Evolutionary conservation across 225 moss, liverwort and hornwort genomes (phyloP), one percentile per base, ranked within the genome.

Genomic region (Climacium dendroides): DNA sequence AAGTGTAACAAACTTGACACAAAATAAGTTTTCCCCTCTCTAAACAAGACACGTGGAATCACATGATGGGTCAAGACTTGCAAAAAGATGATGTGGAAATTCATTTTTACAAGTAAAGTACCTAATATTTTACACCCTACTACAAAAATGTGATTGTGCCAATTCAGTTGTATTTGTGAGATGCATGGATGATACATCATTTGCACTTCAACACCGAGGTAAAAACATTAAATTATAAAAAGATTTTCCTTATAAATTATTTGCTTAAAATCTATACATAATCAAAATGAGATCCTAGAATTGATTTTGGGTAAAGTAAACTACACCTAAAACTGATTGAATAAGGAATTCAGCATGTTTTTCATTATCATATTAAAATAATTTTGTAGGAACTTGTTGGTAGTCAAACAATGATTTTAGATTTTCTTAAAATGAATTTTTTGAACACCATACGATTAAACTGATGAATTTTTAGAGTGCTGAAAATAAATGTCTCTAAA

Each of bases 291-390:
- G 3, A 69, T 24, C 0, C 24, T 13, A 39, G 22, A 39, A 13
- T 69, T 69, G 39, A 26, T 26, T 26, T 43, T 2, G 15, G 3
- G 12, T n/a, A n/a, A n/a, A n/a, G n/a, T n/a, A n/a, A 67, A 26
- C 9, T 26, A 28, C 28, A 16, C 3, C 9, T 28, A 9, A 9
- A 70, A 41, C 1, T 0, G 0, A 45, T 0, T 0, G 1, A 9
- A 72, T 17, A 45, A 72, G 28, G 2, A 28, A 28, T 43, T 28
- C 28, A 71, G 16, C 5, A 41, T 26, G 9, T 41, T 70, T 70
- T 26, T 28, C 1, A 26, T 26, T 25, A 71, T 71, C 2, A 41
- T 41, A 15, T 25, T 70, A 13, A 22, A 69, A 2, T 14, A 26
- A 16, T 26, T 48, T 8, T 10, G 10, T 43, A 0, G 1, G 2